Base-by-base conservation (phyloP, 495 filamentous ascomycete species). In the Neurospora intermedia region DNA sequence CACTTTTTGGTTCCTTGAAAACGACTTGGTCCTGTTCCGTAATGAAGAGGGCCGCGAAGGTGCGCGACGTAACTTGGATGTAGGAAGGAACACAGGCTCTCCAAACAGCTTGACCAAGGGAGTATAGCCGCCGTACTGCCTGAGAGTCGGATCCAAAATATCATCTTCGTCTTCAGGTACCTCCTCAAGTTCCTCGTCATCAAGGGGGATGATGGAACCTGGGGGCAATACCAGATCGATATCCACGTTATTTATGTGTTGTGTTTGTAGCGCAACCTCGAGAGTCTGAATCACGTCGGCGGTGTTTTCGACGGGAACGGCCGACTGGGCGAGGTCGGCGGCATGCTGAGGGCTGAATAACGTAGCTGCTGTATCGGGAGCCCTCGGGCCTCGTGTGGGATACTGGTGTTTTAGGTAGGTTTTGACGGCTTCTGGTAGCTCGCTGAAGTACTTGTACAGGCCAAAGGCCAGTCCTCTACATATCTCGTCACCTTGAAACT, bases 261-360 rank as follows among this genome's bases (percentile, higher is more conserved):
- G 93, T 41, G 92, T 91, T 70, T 90, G 89, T 71, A 96, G 88
- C 23, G 94, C 91, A 43, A 85, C 84, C 43, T 89, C 86, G 70
- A 98, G 84, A 72, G 91, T 89, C 10, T 85, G 82, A 62, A 94
- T 86, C n/a, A 94, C 88, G 3, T 94, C 91, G 43, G 80, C 77
- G 4, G 89, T 87, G 79, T 93, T 91, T 31, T 95, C 92, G 48
- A 94, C 89, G 82, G 87, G 90, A 8, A 88, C 86, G 89, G 97
- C 94, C 7, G 89, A 88, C 77, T 91, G 91, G 41, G 94, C 94
- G 69, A 99, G 83, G 77, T 96, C 90, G 48, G 93, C 96, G 7
- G 95, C 94, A 86, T 99, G 96, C 82, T 93, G 90, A 79, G 97
- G 94, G 75, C 93, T 88, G 79, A 98, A 98, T 72, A 96, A 85